Percentiles rank a stretch among this genome's conserved stretches.
Conservation (phyloP, 768 basidiomycete species). For the Lactarius deliciosus region DNA sequence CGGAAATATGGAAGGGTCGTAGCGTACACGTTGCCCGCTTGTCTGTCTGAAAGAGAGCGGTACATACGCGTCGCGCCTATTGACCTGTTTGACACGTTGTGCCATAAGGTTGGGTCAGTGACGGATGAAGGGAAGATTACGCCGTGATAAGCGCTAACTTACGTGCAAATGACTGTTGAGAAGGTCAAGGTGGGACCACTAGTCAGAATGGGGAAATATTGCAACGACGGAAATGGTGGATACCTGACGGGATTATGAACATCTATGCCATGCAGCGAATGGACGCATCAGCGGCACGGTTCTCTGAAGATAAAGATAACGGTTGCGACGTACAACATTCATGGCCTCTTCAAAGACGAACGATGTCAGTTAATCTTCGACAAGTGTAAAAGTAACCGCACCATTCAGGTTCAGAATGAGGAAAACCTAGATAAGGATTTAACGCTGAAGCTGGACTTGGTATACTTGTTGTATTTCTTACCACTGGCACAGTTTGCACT, state of each 20-base stretch:
- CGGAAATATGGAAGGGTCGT: no score
- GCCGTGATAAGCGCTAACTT: constrained; percentile 3
- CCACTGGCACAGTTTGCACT: constrained; percentile 19
- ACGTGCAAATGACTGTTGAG: constrained; percentile 27
- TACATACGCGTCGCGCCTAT: constrained; percentile 29
- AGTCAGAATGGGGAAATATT: constrained; percentile 5
- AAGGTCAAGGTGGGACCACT: neutral
- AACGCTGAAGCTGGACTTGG: neutral
- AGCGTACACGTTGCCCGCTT: constrained; percentile 23
- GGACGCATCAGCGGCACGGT: neutral
- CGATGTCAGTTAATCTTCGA: constrained; percentile 4
- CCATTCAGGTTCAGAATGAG: constrained; percentile 22
- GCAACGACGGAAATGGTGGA: neutral
- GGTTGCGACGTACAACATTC: constrained; percentile 21
- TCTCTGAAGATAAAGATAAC: neutral
- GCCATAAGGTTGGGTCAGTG: neutral
- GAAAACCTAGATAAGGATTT: constrained; percentile 18
- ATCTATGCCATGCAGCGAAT: constrained; percentile 14
- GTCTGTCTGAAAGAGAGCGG: constrained; percentile 24
- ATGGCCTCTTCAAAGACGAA: constrained; percentile 11
- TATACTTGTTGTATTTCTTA: neutral
- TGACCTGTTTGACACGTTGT: constrained; percentile 16
- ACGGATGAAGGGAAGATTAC: neutral
- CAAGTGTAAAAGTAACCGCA: neutral
- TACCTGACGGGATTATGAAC: constrained; percentile 21